Evolutionary conservation across 805 yeast species (phyloP).

Genomic region (Saccharomycopsis fibuligera): DNA sequence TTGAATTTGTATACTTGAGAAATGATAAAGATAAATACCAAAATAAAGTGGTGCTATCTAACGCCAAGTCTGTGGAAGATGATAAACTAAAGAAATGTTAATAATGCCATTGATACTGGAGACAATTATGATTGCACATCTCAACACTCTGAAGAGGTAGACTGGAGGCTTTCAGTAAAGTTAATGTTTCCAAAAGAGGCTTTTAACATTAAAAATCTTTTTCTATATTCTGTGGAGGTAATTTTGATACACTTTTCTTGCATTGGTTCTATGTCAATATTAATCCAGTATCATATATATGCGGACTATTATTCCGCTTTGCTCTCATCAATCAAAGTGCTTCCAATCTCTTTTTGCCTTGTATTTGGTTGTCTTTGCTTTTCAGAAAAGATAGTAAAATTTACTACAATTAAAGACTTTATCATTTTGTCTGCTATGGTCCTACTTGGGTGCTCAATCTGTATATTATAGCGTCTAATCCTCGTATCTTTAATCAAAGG

Average conservation of each 20-base stretch:
- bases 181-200: constrained; percentile 11
- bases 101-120: too few relatives aligned
- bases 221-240: constrained; percentile 3
- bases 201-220: constrained; percentile 7
- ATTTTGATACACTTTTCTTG: not conserved
- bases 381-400: too few relatives aligned
- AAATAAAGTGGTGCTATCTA: not conserved
- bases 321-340: constrained; percentile 7
- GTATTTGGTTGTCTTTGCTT: too few relatives aligned
- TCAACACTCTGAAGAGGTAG: constrained; percentile 19
- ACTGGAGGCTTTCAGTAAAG: constrained; percentile 11
- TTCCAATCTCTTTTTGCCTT: constrained; percentile 4
- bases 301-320: constrained; percentile 4
- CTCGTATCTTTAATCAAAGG: too few relatives aligned
- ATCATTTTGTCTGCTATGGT: too few relatives aligned
- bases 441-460: too few relatives aligned
- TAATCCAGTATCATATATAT: constrained; percentile 10
- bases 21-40: constrained; percentile 17
- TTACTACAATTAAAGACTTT: too few relatives aligned
- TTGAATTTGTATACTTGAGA: constrained; percentile 28
- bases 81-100: constrained; percentile 25
- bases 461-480: too few relatives aligned
- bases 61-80: too few relatives aligned
- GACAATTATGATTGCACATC: not conserved
- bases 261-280: not conserved